Base-by-base conservation (phyloP, 2,329 filamentous ascomycete genomes). In the Sporothrix luriei region DNA sequence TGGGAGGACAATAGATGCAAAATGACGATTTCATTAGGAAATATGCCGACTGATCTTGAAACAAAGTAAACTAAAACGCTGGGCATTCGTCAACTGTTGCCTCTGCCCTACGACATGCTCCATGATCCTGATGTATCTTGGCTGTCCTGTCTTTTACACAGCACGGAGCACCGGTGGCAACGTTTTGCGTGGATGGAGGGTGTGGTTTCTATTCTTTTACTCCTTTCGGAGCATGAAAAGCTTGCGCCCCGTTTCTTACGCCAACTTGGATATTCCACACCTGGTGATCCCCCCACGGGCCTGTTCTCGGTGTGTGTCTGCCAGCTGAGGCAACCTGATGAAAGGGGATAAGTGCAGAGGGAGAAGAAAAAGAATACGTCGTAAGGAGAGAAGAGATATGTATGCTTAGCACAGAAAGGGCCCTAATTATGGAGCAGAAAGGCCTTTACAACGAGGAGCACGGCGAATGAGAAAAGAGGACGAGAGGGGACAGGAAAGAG, bases 361-460 rank as follows among this genome's bases (percentile, higher is more conserved):
- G 11, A 21, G 49, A 52, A 19, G 21, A 24, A 10, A 13, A 43
- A 43, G 40, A 13, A 43, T 1, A 43, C 38, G 4, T 40, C 38
- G 38, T 40, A 49, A 57, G n/a, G n/a, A n/a, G n/a, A n/a, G n/a
- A n/a, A n/a, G n/a, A n/a, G n/a, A n/a, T n/a, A n/a, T n/a, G n/a
- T n/a, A n/a, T n/a, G n/a, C n/a, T n/a, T n/a, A n/a, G n/a, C n/a
- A 26, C 26, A 59, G 29, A 29, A 59, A 40, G 55, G 55, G 29
- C 29, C 54, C n/a, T 40, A 29, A 33, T 29, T 21, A 19, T 40
- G 55, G 55, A 40, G 33, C 55, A 29, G 33, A n/a, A n/a, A n/a
- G n/a, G n/a, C n/a, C n/a, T n/a, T n/a, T n/a, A n/a, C n/a, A n/a
- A n/a, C n/a, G n/a, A 29, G 51, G 54, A 59, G 5, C 29, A 59